Base-by-base conservation (phyloP, 1,139 yeast species). In the Debaryomyces sp. region DNA sequence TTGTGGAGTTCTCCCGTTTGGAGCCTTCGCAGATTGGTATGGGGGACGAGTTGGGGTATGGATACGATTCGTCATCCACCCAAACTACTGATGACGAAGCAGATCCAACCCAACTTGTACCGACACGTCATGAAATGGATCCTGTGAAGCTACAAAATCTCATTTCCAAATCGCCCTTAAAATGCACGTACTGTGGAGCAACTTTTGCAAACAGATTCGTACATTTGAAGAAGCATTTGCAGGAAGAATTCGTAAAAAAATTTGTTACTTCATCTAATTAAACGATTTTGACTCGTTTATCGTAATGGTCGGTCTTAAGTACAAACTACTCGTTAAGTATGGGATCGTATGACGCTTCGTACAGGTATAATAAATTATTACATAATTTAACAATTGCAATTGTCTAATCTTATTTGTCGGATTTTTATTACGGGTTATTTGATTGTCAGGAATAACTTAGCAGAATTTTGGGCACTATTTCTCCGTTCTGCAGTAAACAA, bases 101-200 rank as follows among this genome's bases (percentile, higher is more conserved):
- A 13, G 52, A 49, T 21, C 22, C 26, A 21, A 10, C 27, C 13
- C 17, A 40, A 46, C 3, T 6, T 12, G 46, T 26, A 10, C 13
- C 45, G 3, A 21, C 79, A 47, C 72, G 36, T 37, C 38, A 7
- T 23, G 49, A 49, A 21, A 47, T 44, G 22, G 47, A 47, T 15
- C 41, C 55, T n/a, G 45, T 51, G n/a, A 44, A 47, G 4, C 62
- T 73, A 54, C 70, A 64, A 46, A 59, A 62, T 6, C 42, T 68
- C 0, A 60, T 75, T 30, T 43, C 35, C 29, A 38, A 38, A 17
- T 58, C 69, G 1, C 82, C 81, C 22, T 56, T 84, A 53, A 57
- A 58, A 5, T 86, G 91, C 59, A 51, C 71, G 21, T 68, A 76
- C 53, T 86, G 92, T 60, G 65, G 67, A 0, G 52, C 57, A 37